Evolutionary conservation across 495 filamentous ascomycete species (phyloP), one percentile per base, ranked within the genome.

Genomic region (Annulohypoxylon maeteangense): DNA sequence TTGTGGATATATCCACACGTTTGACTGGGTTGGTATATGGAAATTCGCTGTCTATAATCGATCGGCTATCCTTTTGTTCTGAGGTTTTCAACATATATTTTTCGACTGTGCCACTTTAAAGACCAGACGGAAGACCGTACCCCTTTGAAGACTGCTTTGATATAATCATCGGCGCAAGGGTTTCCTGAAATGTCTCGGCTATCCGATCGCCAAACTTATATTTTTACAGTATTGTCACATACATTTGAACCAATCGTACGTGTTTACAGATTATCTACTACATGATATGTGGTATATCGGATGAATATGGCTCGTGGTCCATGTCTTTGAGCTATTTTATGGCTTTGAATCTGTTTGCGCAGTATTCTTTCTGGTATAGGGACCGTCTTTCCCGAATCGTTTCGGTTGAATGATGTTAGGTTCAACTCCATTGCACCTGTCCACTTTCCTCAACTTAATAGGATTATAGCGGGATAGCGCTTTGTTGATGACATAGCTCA

Each of bases 391-490:
- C 47, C 61, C 18, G 25, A 0, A 22, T 34, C 32, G 67, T 38
- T 44, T 62, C 47, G 81, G 81, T 45, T 67, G 59, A 5, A 81
- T 67, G 1, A 76, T 7, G 1, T 50, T 20, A 1, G 40, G 0
- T 38, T 78, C 73, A 3, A 5, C n/a, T 2, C 74, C 76, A 7
- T 47, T 68, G 44, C 70, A 76, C 8, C 65, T 57, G 62, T 74
- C 51, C 42, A 42, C 44, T 3, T 20, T 7, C 47, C 70, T 69
- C 3, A 50, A 38, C 23, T 64, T 27, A 1, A 79, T 36, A 5
- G 79, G 80, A 74, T 78, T 77, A 23, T 76, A 42, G 14, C 58
- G 45, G 1, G 25, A 23, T 8, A 81, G 27, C 7, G 57, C 25
- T 23, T 47, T 55, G 11, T 47, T 50, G 20, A 68, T 57, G 3